Percentiles rank a stretch among this genome's conserved stretches.
These are phyloP conservation scores for Aurinia saxatilis DNA, from an alignment of 345 rosid species.

Conservation along the genomic window DNA sequence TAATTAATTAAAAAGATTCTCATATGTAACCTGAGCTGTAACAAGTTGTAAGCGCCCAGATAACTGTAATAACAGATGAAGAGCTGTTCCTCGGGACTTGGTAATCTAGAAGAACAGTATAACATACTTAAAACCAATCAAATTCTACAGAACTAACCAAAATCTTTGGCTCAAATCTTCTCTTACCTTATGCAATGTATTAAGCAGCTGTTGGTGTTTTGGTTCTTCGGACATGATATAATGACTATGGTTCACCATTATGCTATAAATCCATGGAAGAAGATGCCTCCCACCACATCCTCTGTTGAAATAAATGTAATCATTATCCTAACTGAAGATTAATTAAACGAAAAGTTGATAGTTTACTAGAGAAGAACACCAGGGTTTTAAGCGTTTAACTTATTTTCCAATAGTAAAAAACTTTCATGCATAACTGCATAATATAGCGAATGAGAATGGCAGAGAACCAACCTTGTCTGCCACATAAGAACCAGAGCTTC, in stretches of 20 bases:
- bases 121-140: not conserved
- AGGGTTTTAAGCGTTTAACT: not conserved
- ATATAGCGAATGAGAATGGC: not conserved
- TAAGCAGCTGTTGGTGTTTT: constrained; percentile 37
- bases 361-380: not conserved
- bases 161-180: not conserved
- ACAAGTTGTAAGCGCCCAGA: constrained; percentile 83
- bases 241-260: constrained; percentile 66
- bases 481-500: constrained; percentile 59
- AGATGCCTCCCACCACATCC: constrained; percentile 42
- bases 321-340: not conserved
- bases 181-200: constrained; percentile 56
- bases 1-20: not conserved
- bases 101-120: constrained; percentile 41
- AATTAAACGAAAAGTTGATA: not conserved
- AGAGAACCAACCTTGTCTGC: constrained; percentile 70
- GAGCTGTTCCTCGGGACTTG: constrained; percentile 47
- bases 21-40: constrained; percentile 72
- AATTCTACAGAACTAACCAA: not conserved
- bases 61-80: constrained; percentile 63
- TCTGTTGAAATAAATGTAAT: constrained; percentile 37
- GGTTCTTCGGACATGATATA: constrained; percentile 47
- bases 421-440: not conserved
- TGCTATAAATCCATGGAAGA: constrained; percentile 74
- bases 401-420: not conserved